Base-by-base conservation (phyloP, 1,284 basidiomycete species). In the Microbotryum violaceum region DNA sequence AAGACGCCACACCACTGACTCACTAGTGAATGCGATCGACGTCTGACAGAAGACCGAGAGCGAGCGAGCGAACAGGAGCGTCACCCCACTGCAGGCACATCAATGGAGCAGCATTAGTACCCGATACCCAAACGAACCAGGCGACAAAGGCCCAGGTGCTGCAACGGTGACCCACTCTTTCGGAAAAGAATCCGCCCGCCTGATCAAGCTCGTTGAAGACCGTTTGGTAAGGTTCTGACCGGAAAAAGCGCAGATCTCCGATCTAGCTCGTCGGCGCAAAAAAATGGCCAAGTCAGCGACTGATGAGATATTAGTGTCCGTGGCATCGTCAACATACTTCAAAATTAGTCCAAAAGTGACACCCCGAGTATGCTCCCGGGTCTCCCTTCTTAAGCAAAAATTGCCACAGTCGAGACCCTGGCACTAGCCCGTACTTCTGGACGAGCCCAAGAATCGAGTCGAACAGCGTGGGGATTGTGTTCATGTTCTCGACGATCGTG, bases 311-410 rank as follows among this genome's bases (percentile, higher is more conserved):
- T 31, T 10, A 31, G 29, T 31, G 7, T 31, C 29, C 29, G 29
- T 31, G 29, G 29, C 4, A 31, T 31, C 8, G 29, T n/a, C 20
- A 20, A 47, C 59, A 9, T 25, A 60, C 64, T 58, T 66, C 63
- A 21, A 61, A 59, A 58, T 77, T 76, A 44, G 71, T 73, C 75
- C 76, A 77, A 48, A 73, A 76, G 56, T 77, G 76, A 57, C 74
- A 75, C 58, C 71, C 62, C 50, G 71, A 73, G 60, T 57, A 70
- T 21, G 65, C 37, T 50, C 23, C 16, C 54, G 57, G 37, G 57
- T 48, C 3, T 23, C 29, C 31, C 16, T 70, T 67, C 33, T 73
- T 64, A 20, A 71, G 72, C 59, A 77, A 58, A 56, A 77, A 76
- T 27, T 69, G 64, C 59, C 70, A 75, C 59, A 64, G 64, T 49